Base-by-base conservation (phyloP, 345 rosid species). In the Salix purpurea region DNA sequence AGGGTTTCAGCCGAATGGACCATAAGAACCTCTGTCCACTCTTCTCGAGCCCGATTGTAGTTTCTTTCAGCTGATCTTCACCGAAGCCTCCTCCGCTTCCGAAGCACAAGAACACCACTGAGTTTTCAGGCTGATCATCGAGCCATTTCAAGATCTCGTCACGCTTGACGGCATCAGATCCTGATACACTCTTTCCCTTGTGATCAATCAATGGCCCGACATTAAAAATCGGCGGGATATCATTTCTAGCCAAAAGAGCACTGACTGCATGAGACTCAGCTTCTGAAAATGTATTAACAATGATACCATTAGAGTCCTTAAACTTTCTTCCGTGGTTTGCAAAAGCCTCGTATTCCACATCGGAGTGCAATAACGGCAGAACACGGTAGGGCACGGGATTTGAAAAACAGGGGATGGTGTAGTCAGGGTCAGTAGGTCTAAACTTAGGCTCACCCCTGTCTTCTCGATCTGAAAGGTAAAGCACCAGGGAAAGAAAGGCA, bases 91-190 rank as follows among this genome's bases (percentile, higher is more conserved):
- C 94, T 76, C 30, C 70, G 85, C 94, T 90, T 37, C 96, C 91
- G 70, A 91, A 91, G 82, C 91, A 91, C 28, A 91, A 75, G 78
- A 90, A 90, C 74, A 88, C 90, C 19, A 87, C 92, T 3, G 94
- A 86, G 0, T 70, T 65, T 26, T 15, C 36, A 0, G 91, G 89
- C 10, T 90, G 94, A 62, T 79, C 81, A 56, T 88, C 84, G 1
- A 90, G 92, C 96, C 93, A 90, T n/a, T 36, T 50, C 44, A 86
- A 2, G 70, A 86, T 85, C 34, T 83, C 48, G 6, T 84, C 6
- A 64, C 26, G 0, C n/a, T 62, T 65, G 37, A 67, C 1, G 0
- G 40, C 34, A 67, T 39, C 64, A 0, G 44, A 7, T 37, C 37
- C 13, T 37, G 40, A 1, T 13, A n/a, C 14, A 16, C 40, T 34